Percentiles rank a stretch among this genome's conserved stretches.
Conservation (phyloP, 192 early-diverging fungal species). For the Backusella tuberculispora region DNA sequence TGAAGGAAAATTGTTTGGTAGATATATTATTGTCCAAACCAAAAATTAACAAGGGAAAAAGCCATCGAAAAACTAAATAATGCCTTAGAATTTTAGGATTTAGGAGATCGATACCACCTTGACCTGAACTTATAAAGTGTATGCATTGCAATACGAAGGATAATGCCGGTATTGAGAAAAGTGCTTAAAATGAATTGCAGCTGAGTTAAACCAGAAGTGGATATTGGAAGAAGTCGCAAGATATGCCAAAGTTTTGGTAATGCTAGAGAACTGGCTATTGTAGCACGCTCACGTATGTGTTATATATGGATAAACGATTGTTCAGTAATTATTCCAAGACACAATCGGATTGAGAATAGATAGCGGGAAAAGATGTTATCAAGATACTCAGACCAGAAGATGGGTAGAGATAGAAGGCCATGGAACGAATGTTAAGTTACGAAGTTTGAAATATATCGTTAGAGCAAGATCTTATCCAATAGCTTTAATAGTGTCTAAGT, state of each 20-base stretch:
- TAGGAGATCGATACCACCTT: background rate
- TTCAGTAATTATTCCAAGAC: too few species aligned
- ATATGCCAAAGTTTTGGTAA: slow-evolving; percentile 1
- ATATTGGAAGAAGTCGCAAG: background rate
- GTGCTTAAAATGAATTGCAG: background rate
- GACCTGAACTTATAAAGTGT: background rate
- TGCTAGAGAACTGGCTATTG: background rate
- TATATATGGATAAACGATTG: too few species aligned
- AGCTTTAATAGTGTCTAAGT: too few species aligned
- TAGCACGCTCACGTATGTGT: too few species aligned
- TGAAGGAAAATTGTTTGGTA: background rate
- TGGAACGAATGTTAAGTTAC: too few species aligned
- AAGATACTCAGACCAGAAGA: too few species aligned
- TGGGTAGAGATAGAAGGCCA: too few species aligned
- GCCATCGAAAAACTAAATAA: background rate
- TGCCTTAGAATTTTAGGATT: background rate
- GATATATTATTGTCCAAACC: background rate
- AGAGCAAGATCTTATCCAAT: too few species aligned
- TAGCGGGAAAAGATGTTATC: too few species aligned
- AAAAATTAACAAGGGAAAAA: background rate
- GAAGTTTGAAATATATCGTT: too few species aligned
- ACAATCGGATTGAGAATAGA: too few species aligned
- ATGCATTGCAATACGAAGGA: background rate
- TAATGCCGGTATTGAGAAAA: background rate
- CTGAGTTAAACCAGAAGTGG: background rate